Conservation (phyloP, 129 eudicot genomes). For the Gnaphalium uliginosum region DNA sequence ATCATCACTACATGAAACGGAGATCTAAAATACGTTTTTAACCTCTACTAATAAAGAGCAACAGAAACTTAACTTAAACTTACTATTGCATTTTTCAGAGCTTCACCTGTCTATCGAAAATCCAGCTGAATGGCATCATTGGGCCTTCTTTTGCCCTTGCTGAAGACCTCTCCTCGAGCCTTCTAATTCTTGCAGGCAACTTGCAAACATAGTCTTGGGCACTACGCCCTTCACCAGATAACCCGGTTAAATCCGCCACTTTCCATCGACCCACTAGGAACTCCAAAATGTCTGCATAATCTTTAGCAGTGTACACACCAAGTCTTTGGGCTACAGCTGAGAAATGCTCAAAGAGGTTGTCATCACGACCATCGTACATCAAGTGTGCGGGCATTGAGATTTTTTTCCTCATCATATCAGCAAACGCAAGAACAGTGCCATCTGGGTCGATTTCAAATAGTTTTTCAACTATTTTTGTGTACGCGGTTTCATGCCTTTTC, state of each 20-base stretch:
- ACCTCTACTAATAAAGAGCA: conserved; percentile 20
- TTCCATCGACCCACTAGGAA: conserved; percentile 83
- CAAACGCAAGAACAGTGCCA: conserved; percentile 71
- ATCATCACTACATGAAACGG: conserved; percentile 24
- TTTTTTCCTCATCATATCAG: conserved; percentile 97
- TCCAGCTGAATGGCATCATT: conserved; percentile 66
- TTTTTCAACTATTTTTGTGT: conserved; percentile 88
- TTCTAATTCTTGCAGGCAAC: conserved; percentile 69
- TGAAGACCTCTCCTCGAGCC: conserved; percentile 84
- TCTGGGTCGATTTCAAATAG: conserved; percentile 89
- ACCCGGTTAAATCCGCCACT: conserved; percentile 65
- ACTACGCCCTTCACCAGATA: conserved; percentile 69
- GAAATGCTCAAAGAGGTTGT: conserved; percentile 74
- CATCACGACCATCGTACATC: conserved; percentile 87
- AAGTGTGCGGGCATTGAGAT: conserved; percentile 94
- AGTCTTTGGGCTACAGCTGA: conserved; percentile 91
- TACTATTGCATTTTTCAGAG: conserved; percentile 40
- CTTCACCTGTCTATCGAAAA: conserved; percentile 67
- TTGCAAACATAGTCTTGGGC: conserved; percentile 92
- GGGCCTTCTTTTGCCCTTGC: conserved; percentile 65
- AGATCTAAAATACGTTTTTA: conserved; percentile 30
- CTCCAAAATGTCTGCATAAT: conserved; percentile 88
- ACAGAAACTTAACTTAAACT: conserved; percentile 11
- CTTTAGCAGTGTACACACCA: conserved; percentile 82
- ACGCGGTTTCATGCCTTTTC: conserved; percentile 91